These are phyloP conservation scores for Heterobasidion irregulare DNA, from an alignment of 1,284 basidiomycete species.

Conservation along the genomic window DNA sequence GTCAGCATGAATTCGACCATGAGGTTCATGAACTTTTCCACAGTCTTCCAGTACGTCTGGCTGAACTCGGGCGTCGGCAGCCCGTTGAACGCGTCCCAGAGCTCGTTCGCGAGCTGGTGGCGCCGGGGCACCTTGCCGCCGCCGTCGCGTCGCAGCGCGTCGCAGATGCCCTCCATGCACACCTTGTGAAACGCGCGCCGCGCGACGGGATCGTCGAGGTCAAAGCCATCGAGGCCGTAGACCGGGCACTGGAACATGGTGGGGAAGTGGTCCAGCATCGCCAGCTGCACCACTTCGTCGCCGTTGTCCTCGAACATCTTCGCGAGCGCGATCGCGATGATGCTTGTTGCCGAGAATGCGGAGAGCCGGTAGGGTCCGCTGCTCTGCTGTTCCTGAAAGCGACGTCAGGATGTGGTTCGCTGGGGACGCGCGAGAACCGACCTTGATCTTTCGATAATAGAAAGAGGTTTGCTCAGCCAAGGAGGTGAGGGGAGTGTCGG, in stretches of 20 bases:
- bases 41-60: neutral
- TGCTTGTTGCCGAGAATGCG: neutral
- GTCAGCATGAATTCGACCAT: neutral
- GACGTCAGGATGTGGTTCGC: too few relatives aligned
- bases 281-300: neutral
- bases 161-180: neutral
- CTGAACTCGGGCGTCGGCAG: neutral
- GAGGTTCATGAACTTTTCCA: neutral
- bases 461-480: neutral
- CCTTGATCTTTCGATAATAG: neutral
- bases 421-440: neutral
- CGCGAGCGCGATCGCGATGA: neutral
- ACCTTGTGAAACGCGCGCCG: neutral
- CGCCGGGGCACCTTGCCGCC: neutral
- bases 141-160: neutral
- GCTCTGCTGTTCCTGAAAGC: too few relatives aligned
- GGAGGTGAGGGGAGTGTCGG: neutral
- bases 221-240: neutral
- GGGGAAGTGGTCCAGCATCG: neutral
- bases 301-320: neutral
- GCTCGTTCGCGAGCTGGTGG: neutral
- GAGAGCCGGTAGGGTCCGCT: neutral
- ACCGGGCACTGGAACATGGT: neutral
- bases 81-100: neutral
- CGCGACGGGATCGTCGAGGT: neutral